phyloP scores from a whole-genome alignment of 371 early-diverging fungal species.

The Apophysomyces variabilis region DNA sequence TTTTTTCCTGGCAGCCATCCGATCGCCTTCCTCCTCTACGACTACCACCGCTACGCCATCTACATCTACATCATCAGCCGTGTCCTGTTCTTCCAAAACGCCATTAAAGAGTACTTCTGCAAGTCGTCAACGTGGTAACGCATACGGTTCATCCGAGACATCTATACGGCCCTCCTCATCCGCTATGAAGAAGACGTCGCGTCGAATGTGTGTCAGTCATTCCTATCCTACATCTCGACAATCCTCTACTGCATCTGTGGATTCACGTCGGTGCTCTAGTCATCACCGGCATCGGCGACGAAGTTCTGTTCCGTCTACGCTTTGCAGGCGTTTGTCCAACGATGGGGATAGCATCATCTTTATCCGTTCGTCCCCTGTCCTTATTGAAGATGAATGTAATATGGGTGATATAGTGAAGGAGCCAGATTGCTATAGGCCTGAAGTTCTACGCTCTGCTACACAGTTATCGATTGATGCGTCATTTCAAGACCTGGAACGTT shows the following conservation, averaged over 20 bases:
- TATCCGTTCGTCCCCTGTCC: slow-evolving; percentile 29
- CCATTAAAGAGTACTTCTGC: slow-evolving; percentile 15
- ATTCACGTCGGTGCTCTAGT: slow-evolving; percentile 17
- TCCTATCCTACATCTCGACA: slow-evolving; percentile 22
- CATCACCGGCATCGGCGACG: slow-evolving; percentile 16
- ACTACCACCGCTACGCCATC: background rate
- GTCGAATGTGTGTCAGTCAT: background rate
- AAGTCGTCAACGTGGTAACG: slow-evolving; percentile 10
- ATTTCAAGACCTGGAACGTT: slow-evolving; percentile 30
- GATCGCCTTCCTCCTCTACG: background rate
- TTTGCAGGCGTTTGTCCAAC: slow-evolving; percentile 27
- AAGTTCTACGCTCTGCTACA: slow-evolving; percentile 51
- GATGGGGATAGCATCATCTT: slow-evolving; percentile 41
- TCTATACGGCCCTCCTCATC: background rate
- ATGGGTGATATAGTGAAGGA: slow-evolving; percentile 44
- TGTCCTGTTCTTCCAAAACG: slow-evolving; percentile 19
- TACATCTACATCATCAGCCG: slow-evolving; percentile 11
- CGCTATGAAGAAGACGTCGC: background rate
- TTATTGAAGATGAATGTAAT: slow-evolving; percentile 40
- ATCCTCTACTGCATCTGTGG: slow-evolving; percentile 19
- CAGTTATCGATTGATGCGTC: slow-evolving; percentile 50
- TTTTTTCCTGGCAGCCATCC: background rate
- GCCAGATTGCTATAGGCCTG: slow-evolving; percentile 47
- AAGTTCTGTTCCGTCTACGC: slow-evolving; percentile 24
- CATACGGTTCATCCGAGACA: slow-evolving; percentile 13